Evolutionary conservation across 1,284 basidiomycete species (phyloP), one percentile per base, ranked within the genome.

Genomic region (Fomitopsis palustris): DNA sequence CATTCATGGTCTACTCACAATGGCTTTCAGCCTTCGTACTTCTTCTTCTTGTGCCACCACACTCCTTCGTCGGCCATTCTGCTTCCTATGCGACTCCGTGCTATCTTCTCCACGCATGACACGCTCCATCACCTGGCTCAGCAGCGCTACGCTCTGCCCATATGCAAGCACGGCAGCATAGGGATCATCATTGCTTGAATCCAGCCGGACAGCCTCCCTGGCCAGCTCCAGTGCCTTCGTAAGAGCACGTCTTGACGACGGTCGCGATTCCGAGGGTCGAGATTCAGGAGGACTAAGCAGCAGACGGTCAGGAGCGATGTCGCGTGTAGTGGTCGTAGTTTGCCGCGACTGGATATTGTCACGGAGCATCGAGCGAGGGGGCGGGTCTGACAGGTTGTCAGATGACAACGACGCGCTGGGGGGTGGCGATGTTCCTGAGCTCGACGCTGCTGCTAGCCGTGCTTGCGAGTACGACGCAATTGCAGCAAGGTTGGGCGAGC

Each of bases 61-160:
- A 68, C 90, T 92, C 67, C 90, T 80, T 57, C 88, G 80, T 59
- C 88, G 78, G 17, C 85, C 83, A 57, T 79, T 81, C 61, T 75
- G 79, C 64, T 81, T 78, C 64, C 84, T 77, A 55, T 78, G 75
- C 23, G 75, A 70, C 41, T 90, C 86, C 23, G 83, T 84, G 62
- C 83, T 86, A 65, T 92, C 90, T 72, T 93, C 90, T 3, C 91
- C 91, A 64, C 86, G 81, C 73, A 88, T 82, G 1, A 93, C 90
- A 43, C 91, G 78, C 68, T 92, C 91, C 91, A 93, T 93, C 54
- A 93, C 90, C 71, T 92, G 90, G 65, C 87, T 92, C 39, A 93
- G 77, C 31, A 93, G 78, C 42, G 88, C 84, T 53, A 93, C 90
- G 67, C 90, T 92, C 70, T 83, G 87, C 21, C 87, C 88, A 70